Evolutionary conservation across 306 rosid genomes (phyloP).

Genomic region (Quercus wislizeni): DNA sequence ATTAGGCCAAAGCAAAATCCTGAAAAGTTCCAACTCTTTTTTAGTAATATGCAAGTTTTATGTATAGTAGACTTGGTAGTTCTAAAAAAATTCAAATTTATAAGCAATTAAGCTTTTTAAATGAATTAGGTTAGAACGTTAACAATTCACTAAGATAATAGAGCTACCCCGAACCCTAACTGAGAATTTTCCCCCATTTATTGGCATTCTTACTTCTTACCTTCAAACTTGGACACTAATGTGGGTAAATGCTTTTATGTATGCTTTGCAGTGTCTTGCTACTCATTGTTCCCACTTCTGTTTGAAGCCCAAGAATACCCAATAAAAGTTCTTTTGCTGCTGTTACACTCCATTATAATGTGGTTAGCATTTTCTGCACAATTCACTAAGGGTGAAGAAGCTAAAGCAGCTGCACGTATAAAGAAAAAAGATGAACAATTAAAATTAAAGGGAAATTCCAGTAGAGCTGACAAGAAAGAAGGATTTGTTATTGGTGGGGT

Average conservation of each 20-base stretch:
- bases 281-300: slow-evolving; percentile 77
- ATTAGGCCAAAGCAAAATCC: neutral
- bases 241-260: slow-evolving; percentile 1
- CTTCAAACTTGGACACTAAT: neutral
- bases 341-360: slow-evolving; percentile 60
- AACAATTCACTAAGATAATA: neutral
- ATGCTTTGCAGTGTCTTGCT: slow-evolving; percentile 73
- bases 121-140: neutral
- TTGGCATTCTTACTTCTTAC: neutral
- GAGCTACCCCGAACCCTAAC: neutral
- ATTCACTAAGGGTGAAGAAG: slow-evolving; percentile 33
- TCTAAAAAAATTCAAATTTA: neutral
- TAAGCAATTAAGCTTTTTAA: neutral
- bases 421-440: slow-evolving; percentile 26
- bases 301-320: slow-evolving; percentile 85
- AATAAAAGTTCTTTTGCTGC: slow-evolving; percentile 65
- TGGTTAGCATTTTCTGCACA: slow-evolving; percentile 78
- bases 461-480: slow-evolving; percentile 16
- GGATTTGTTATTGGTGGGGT: slow-evolving; percentile 46
- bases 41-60: neutral
- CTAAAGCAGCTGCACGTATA: slow-evolving; percentile 7
- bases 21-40: neutral
- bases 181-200: neutral
- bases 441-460: slow-evolving; percentile 17
- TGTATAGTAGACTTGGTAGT: neutral